Percentiles rank a stretch among this genome's conserved stretches.
Evolutionary conservation across 352 stramenopile species (phyloP).

Genomic region (Globisporangium canariense): DNA sequence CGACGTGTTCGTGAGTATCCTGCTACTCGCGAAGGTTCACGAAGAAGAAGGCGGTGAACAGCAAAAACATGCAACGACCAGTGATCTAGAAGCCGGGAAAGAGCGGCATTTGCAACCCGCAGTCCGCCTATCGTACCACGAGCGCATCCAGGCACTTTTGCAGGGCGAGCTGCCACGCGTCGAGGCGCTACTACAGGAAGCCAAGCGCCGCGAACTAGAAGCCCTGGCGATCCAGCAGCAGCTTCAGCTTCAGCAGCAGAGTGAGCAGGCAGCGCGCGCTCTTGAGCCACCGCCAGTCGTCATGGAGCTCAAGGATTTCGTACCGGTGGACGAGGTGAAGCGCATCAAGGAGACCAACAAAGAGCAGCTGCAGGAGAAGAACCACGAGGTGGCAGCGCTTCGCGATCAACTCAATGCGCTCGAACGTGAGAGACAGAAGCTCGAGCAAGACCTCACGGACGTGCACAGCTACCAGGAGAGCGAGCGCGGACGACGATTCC

Average conservation of each 20-base stretch:
- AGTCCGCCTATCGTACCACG: conserved; percentile 41
- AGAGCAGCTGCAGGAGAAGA: conserved; percentile 32
- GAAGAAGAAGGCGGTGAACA: background rate
- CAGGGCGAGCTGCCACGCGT: conserved; percentile 41
- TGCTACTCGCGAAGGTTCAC: conserved; percentile 45
- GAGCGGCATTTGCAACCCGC: background rate
- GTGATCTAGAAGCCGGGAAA: conserved; percentile 26
- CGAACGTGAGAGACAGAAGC: conserved; percentile 49
- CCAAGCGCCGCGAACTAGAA: conserved; percentile 18
- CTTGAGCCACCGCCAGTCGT: conserved; percentile 25
- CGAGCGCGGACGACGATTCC: conserved; percentile 53
- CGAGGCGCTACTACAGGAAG: conserved; percentile 28
- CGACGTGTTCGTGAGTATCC: conserved; percentile 42
- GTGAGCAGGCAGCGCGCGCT: conserved; percentile 15
- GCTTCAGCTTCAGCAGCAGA: conserved; percentile 11
- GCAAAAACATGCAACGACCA: background rate
- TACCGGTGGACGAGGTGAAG: conserved; percentile 50
- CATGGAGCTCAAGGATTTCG: conserved; percentile 70
- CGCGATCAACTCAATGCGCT: conserved; percentile 32
- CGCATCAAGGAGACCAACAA: conserved; percentile 45
- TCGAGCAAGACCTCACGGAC: conserved; percentile 63
- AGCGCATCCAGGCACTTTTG: conserved; percentile 56
- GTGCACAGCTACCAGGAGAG: conserved; percentile 72
- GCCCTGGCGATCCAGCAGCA: conserved; percentile 12
- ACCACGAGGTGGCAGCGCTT: conserved; percentile 26